Conservation (phyloP, 1,284 basidiomycete species). For the Cutaneotrichosporon sp. region DNA sequence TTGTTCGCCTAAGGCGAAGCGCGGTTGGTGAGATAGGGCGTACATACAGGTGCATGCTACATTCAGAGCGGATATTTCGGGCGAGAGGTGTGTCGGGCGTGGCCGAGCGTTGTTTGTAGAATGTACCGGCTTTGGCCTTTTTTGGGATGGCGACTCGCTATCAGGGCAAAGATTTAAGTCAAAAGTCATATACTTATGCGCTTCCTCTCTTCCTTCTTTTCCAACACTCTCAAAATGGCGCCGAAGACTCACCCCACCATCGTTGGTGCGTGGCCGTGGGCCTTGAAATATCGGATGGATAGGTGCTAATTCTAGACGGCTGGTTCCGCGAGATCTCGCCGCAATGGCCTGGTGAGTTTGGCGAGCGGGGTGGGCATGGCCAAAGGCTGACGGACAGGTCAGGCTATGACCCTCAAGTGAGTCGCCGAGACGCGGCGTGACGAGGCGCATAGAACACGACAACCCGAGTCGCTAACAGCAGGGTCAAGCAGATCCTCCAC, state of each 20-base stretch:
- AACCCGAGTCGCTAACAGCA: slow-evolving; percentile 24
- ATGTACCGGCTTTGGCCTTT: not conserved
- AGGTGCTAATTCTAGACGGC: slow-evolving; percentile 59
- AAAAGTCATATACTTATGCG: too few relatives aligned
- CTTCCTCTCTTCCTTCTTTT: not conserved
- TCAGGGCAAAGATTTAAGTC: slow-evolving; percentile 11
- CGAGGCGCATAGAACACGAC: not conserved
- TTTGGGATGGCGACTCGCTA: not conserved
- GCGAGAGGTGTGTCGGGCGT: not conserved
- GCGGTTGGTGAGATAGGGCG: too few relatives aligned
- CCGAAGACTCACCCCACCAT: slow-evolving; percentile 46
- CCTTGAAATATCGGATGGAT: not conserved
- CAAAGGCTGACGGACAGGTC: slow-evolving; percentile 54
- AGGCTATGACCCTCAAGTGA: slow-evolving; percentile 84
- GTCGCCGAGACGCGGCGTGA: slow-evolving; percentile 14
- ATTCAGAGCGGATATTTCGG: too few relatives aligned
- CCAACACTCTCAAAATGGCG: slow-evolving; percentile 30
- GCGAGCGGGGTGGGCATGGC: slow-evolving; percentile 10
- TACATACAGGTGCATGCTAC: too few relatives aligned
- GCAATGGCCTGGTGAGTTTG: slow-evolving; percentile 80
- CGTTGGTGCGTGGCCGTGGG: slow-evolving; percentile 36
- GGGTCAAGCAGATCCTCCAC: slow-evolving; percentile 92
- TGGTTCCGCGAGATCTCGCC: slow-evolving; percentile 97
- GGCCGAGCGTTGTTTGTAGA: not conserved
- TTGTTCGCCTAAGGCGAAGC: not conserved